phyloP scores from a whole-genome alignment of 2,329 filamentous ascomycete species.

The Penicillium sclerotigenum region DNA sequence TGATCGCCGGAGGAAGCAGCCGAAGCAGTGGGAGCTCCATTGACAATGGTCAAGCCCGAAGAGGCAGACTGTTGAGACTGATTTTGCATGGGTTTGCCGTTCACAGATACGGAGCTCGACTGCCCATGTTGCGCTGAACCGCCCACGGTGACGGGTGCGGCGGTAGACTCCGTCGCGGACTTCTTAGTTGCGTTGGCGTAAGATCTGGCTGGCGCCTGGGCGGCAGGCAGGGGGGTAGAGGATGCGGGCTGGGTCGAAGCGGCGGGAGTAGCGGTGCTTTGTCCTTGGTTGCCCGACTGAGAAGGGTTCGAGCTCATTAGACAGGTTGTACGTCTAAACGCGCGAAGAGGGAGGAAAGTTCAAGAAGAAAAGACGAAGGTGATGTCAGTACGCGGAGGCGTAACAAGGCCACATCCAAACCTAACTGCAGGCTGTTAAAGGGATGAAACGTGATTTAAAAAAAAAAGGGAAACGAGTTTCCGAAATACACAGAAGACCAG shows the following conservation, averaged over 20 bases:
- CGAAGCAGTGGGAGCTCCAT: constrained; percentile 56
- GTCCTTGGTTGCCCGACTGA: constrained; percentile 49
- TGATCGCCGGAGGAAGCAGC: constrained; percentile 59
- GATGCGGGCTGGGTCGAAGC: constrained; percentile 48
- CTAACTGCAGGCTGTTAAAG: constrained; percentile 15
- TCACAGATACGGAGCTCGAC: constrained; percentile 70
- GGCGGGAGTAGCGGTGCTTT: constrained; percentile 37
- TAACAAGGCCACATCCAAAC: constrained; percentile 27
- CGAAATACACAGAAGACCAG: constrained; percentile 22
- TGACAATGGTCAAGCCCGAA: constrained; percentile 58
- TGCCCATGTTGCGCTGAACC: constrained; percentile 55
- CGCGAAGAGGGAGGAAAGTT: constrained; percentile 16
- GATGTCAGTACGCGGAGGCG: constrained; percentile 27
- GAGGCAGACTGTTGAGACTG: constrained; percentile 22
- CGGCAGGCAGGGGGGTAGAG: constrained; percentile 51
- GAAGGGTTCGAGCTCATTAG: constrained; percentile 61
- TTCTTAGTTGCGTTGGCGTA: constrained; percentile 63
- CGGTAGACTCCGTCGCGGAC: constrained; percentile 51
- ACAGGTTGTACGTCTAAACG: constrained; percentile 37
- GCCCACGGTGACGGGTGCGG: constrained; percentile 54
- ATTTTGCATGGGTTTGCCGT: constrained; percentile 67
- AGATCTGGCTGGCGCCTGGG: constrained; percentile 50
- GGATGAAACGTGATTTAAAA: constrained; percentile 10
- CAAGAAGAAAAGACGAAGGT: constrained; percentile 12
- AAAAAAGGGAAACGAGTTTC: constrained; percentile 16